phyloP scores from a whole-genome alignment of 2,329 filamentous ascomycete species.

The Fusarium sp. region DNA sequence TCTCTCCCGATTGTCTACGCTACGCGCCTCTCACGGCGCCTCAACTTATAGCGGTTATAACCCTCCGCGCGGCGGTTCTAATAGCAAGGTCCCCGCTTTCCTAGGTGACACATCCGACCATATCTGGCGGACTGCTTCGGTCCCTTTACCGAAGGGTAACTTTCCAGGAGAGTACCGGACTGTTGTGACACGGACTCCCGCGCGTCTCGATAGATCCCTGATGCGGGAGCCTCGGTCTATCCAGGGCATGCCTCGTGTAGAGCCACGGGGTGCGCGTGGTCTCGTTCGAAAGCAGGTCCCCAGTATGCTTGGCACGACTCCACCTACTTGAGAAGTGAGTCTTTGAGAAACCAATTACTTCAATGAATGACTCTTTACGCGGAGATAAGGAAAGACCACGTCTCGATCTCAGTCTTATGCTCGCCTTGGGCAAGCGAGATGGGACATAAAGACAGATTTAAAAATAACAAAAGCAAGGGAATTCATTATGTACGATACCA shows the following conservation, averaged over 20 bases:
- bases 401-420: conserved; percentile 1
- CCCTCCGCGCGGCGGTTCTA: conserved; percentile 51
- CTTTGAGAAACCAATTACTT: conserved; percentile 1
- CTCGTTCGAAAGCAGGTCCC: conserved; percentile 69
- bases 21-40: conserved; percentile 68
- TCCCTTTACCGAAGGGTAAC: conserved; percentile 71
- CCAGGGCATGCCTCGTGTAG: conserved; percentile 81
- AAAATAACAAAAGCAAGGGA: conserved; percentile 26
- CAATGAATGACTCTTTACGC: conserved; percentile 11
- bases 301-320: conserved; percentile 61
- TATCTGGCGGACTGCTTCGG: conserved; percentile 78
- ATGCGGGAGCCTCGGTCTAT: conserved; percentile 95
- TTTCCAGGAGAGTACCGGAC: conserved; percentile 73
- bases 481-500: conserved; percentile 46
- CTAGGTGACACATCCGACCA: conserved; percentile 81
- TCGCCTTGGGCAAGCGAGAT: conserved; percentile 7
- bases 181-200: conserved; percentile 76
- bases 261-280: conserved; percentile 63
- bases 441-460: conserved; percentile 12
- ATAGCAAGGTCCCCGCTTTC: conserved; percentile 67
- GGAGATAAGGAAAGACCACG: background rate
- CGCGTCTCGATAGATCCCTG: conserved; percentile 84
- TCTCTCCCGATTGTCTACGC: conserved; percentile 71
- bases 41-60: conserved; percentile 57
- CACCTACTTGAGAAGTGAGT: conserved; percentile 52